Base-by-base conservation (phyloP, 225 moss, liverwort and hornwort species). In the Bryoerythrophyllum caledonicum region DNA sequence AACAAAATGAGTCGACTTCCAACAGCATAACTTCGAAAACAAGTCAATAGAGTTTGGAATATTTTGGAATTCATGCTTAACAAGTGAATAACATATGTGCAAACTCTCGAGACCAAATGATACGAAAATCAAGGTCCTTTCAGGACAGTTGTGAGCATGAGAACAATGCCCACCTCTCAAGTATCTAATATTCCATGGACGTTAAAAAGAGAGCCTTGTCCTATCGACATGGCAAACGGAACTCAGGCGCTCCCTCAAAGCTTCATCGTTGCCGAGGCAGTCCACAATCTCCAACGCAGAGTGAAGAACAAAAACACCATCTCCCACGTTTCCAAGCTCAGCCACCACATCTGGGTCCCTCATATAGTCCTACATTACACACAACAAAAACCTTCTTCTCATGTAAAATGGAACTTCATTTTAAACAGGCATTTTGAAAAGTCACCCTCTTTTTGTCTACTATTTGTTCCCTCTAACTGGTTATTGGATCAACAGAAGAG, bases 311-410 rank as follows among this genome's bases (percentile, higher is more conserved):
- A 83, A 76, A 15, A 83, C 70, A 38, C 79, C 83, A 3, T 62
- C 79, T 48, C 77, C 78, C 26, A 70, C 13, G n/a, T 51, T 65
- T 38, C 79, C 79, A 60, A 90, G 81, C 54, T 75, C 67, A 21
- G 70, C 54, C 56, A 90, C 77, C 49, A 49, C 44, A 67, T 46
- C 60, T 66, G 83, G 82, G 67, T 90, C 90, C 57, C 90, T 79
- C 74, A 85, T 72, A 38, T 87, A 87, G 46, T 90, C 90, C 90
- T 90, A 11, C 64, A 85, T 73, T 37, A 52, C 68, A 78, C 38
- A 78, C 66, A 78, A 24, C 27, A 54, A 55, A 19, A 2, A 63
- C 37, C 15, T 21, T 37, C 48, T 57, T 15, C 17, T 5, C 60
- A 25, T 32, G 24, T 11, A 70, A 76, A 26, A 24, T 25, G 34